Conservation (phyloP, 2,329 filamentous ascomycete genomes). For the Fusarium setosum region DNA sequence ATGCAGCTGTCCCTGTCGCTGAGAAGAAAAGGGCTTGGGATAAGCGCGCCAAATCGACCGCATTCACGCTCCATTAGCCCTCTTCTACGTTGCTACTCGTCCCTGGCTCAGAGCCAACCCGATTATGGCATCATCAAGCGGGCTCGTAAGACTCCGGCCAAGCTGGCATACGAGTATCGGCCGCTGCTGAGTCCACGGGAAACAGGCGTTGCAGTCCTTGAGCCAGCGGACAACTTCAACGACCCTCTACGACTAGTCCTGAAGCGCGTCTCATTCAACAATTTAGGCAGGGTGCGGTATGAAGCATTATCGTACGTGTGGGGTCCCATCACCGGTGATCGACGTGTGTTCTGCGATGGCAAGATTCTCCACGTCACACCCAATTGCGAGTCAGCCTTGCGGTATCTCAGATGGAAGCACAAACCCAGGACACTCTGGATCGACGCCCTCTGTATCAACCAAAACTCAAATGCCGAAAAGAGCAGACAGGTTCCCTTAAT, state of each 20-base stretch:
- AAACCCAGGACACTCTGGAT: conserved; percentile 35
- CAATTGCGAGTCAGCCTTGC: conserved; percentile 30
- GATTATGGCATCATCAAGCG: conserved; percentile 25
- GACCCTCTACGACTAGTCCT: conserved; percentile 9
- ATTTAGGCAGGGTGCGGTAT: conserved; percentile 6
- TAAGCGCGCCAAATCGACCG: neutral
- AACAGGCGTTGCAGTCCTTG: conserved; percentile 17
- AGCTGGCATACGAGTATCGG: conserved; percentile 8
- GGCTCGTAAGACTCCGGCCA: conserved; percentile 1
- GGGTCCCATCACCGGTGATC: conserved; percentile 22
- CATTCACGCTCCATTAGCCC: neutral
- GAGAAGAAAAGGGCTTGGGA: neutral
- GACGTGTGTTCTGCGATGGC: conserved; percentile 23
- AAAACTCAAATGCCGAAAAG: conserved; percentile 29
- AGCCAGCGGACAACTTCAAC: conserved; percentile 15
- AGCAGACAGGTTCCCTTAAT: conserved; percentile 37
- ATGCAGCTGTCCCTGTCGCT: conserved; percentile 1
- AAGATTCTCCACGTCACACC: conserved; percentile 19
- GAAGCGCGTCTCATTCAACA: conserved; percentile 18
- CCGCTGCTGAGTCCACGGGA: conserved; percentile 5
- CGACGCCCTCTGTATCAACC: conserved; percentile 42
- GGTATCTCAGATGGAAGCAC: conserved; percentile 17
- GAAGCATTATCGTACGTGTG: conserved; percentile 38
- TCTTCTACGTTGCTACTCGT: neutral
- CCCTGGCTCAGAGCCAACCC: neutral